Evolutionary conservation across 2,329 filamentous ascomycete genomes (phyloP).

Genomic region (Penicillium polonicum): DNA sequence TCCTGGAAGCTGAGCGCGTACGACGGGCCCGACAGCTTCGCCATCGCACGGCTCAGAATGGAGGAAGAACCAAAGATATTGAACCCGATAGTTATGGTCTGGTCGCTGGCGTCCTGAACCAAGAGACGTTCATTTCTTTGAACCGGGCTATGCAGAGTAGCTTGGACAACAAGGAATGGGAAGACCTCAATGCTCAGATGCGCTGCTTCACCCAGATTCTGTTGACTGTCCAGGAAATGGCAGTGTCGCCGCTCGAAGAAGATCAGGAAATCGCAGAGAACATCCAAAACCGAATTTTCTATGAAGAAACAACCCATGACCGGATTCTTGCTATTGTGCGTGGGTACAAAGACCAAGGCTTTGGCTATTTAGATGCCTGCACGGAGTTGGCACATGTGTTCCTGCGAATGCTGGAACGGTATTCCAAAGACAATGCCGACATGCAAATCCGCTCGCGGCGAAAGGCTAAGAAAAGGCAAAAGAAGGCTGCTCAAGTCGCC

Average conservation of each 20-base stretch:
- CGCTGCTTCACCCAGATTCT: conserved; percentile 93
- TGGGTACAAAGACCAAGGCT: conserved; percentile 90
- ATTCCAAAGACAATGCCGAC: conserved; percentile 91
- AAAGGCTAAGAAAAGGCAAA: conserved; percentile 69
- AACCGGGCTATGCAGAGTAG: conserved; percentile 78
- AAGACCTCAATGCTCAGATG: conserved; percentile 82
- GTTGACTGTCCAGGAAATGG: conserved; percentile 90
- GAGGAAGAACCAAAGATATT: conserved; percentile 53
- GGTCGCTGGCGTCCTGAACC: conserved; percentile 84
- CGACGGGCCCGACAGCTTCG: conserved; percentile 62
- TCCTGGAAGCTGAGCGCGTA: conserved; percentile 78
- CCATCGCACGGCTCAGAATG: conserved; percentile 48
- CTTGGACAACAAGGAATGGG: conserved; percentile 82
- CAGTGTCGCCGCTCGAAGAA: conserved; percentile 78
- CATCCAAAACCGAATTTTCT: conserved; percentile 94
- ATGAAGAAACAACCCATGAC: conserved; percentile 93
- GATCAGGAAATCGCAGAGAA: conserved; percentile 98
- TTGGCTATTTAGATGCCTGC: conserved; percentile 86
- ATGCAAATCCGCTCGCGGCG: conserved; percentile 86
- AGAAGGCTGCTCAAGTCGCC: conserved; percentile 39
- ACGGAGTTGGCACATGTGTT: conserved; percentile 93
- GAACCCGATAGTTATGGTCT: conserved; percentile 76
- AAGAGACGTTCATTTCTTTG: conserved; percentile 89
- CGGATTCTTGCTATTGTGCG: conserved; percentile 75
- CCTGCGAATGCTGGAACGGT: conserved; percentile 83